Base-by-base conservation (phyloP, 805 yeast species). In the Metschnikowia picachoensis region DNA sequence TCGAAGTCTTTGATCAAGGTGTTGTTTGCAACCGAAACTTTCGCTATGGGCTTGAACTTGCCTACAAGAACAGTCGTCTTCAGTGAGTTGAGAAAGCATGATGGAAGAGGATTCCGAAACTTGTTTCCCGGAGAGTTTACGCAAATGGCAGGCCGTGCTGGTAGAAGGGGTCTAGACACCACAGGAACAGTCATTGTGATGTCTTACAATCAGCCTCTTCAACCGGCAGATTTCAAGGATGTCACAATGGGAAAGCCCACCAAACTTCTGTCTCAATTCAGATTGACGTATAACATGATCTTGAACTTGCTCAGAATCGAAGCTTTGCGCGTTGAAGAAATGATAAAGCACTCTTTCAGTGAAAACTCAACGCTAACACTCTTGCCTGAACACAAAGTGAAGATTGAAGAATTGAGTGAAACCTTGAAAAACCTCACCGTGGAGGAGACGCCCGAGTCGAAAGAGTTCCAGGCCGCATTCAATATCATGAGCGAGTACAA, bases 121-220 rank as follows among this genome's bases (percentile, higher is more conserved):
- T 73, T 94, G 49, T 75, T 85, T 9, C 97, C 99, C 0, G 99
- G 99, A 44, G 99, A 94, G 64, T 94, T 92, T 62, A 94, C 98
- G 0, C 99, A 92, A 67, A 94, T 94, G 99, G 91, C 97, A 0
- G 99, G 99, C 37, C 79, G 99, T 66, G 99, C 99, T 0, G 99
- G 99, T 49, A 82, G 99, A 69, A 82, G 99, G 73, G 99, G 99
- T 31, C 70, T 94, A 53, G 99, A 94, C 70, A 70, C 82, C 16
- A 88, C 87, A 0, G 99, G 99, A 60, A 92, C 97, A 0, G 99
- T 94, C 11, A 89, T 94, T 51, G 81, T 91, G 7, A 89, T 94
- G 95, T 76, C 95, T 2, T 87, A 84, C 58, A 82, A 78, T 40
- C 78, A 79, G 25, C 88, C 94, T 0, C 57, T 84, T 15, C 72